Evolutionary conservation across 805 yeast genomes (phyloP).

Genomic region (Isabelozyma rhagii): DNA sequence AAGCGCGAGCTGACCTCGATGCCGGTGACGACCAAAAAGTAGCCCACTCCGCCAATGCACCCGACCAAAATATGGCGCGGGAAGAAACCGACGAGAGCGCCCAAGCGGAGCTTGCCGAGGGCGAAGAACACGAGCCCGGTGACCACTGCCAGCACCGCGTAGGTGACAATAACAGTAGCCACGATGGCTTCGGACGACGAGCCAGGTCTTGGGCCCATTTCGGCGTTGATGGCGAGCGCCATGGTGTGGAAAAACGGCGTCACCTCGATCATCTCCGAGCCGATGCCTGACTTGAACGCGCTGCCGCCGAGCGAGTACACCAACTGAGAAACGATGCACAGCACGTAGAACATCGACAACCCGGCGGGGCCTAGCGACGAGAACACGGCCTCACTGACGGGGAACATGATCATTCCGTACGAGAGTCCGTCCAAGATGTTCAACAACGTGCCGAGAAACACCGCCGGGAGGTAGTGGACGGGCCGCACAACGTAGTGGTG

Average conservation of each 20-base stretch:
- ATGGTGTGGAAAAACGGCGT: constrained; percentile 96
- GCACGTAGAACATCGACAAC: constrained; percentile 87
- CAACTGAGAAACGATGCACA: constrained; percentile 85
- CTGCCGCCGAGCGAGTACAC: constrained; percentile 90
- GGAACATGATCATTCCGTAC: constrained; percentile 97
- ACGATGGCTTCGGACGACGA: constrained; percentile 50
- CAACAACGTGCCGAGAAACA: constrained; percentile 75
- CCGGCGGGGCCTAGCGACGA: constrained; percentile 83
- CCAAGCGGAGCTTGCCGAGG: constrained; percentile 77
- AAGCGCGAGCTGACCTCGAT: constrained; percentile 84
- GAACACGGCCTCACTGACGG: constrained; percentile 77
- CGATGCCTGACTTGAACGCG: constrained; percentile 85
- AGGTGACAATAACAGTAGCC: constrained; percentile 85
- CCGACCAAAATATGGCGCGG: constrained; percentile 96
- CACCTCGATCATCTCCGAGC: constrained; percentile 98
- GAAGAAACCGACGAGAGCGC: constrained; percentile 88
- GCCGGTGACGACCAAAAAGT: constrained; percentile 85
- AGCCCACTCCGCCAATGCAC: constrained; percentile 98
- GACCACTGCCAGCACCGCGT: constrained; percentile 75
- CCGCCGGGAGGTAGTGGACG: constrained; percentile 65
- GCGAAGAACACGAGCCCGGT: constrained; percentile 80
- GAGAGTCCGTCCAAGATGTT: constrained; percentile 91
- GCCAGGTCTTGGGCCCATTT: constrained; percentile 43
- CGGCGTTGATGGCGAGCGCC: constrained; percentile 68
- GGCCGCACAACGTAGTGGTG: constrained; percentile 31